phyloP scores from a whole-genome alignment of 1,139 yeast species.

The Hanseniaspora sp. region DNA sequence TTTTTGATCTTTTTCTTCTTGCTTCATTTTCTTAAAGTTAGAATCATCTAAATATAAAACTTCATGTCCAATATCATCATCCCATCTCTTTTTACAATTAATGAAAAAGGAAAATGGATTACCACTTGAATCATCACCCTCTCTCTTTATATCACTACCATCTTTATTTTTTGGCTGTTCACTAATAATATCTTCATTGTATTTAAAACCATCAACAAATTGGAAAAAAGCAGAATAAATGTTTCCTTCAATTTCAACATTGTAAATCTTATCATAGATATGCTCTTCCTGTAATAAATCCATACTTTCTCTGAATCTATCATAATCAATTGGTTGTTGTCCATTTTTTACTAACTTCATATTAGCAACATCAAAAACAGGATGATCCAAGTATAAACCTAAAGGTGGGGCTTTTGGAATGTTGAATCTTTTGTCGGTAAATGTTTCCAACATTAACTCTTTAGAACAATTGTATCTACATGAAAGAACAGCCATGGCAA shows the following conservation, averaged over 20 bases:
- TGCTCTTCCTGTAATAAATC: constrained; percentile 75
- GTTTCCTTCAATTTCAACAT: constrained; percentile 77
- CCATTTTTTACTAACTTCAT: constrained; percentile 61
- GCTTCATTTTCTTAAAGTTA: constrained; percentile 13
- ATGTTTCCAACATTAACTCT: constrained; percentile 66
- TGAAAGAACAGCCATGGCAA: constrained; percentile 82
- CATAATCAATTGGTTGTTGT: constrained; percentile 64
- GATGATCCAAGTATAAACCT: constrained; percentile 80
- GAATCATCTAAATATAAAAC: constrained; percentile 14
- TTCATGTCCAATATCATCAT: constrained; percentile 13
- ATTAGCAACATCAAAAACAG: constrained; percentile 83
- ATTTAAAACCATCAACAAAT: constrained; percentile 63
- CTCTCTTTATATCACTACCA: background rate
- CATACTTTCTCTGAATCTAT: constrained; percentile 57
- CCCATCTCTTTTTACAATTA: constrained; percentile 15
- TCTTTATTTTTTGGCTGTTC: constrained; percentile 15
- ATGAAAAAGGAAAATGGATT: constrained; percentile 15
- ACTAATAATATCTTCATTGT: constrained; percentile 19
- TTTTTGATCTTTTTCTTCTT: constrained; percentile 15
- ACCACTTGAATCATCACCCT: background rate
- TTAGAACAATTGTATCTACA: constrained; percentile 79
- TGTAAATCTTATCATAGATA: constrained; percentile 84
- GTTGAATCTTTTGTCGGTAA: constrained; percentile 60
- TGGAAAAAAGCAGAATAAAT: constrained; percentile 82
- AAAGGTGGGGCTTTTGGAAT: constrained; percentile 97